These are phyloP conservation scores for Pyracantha coccinea DNA, from an alignment of 331 rosid species.

Conservation along the genomic window DNA sequence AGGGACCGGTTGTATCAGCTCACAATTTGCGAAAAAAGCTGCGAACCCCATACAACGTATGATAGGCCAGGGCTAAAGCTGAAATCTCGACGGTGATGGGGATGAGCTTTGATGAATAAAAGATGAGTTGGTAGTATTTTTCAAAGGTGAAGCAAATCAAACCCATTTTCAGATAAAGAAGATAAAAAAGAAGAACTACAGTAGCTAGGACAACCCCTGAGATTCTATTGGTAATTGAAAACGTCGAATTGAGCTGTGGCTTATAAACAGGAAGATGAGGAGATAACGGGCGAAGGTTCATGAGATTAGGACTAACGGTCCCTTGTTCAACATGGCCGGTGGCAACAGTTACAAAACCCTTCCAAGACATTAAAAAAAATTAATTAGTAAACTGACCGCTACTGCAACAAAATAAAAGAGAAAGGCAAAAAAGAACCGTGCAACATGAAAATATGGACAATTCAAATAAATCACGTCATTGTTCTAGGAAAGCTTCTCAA, in stretches of 20 bases:
- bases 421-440: not conserved
- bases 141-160: not conserved
- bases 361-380: constrained; percentile 19
- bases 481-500: not conserved
- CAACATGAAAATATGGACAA: not conserved
- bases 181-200: not conserved
- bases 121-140: too few species aligned
- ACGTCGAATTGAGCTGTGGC: not conserved
- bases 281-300: too few species aligned
- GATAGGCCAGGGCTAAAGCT: not conserved
- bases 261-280: too few species aligned
- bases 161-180: not conserved
- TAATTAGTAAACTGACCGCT: not conserved
- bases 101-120: not conserved
- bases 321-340: constrained; percentile 99
- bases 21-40: constrained; percentile 25
- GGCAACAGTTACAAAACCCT: constrained; percentile 99
- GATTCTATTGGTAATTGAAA: not conserved
- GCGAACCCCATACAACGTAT: not conserved
- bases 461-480: not conserved
- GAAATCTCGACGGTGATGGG: not conserved
- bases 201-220: not conserved
- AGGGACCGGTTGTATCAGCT: constrained; percentile 78
- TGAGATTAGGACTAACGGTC: constrained; percentile 14
- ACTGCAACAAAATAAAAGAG: not conserved